Evolutionary conservation across 2,329 filamentous ascomycete genomes (phyloP).

Genomic region (Magnaporthiopsis incrustans): DNA sequence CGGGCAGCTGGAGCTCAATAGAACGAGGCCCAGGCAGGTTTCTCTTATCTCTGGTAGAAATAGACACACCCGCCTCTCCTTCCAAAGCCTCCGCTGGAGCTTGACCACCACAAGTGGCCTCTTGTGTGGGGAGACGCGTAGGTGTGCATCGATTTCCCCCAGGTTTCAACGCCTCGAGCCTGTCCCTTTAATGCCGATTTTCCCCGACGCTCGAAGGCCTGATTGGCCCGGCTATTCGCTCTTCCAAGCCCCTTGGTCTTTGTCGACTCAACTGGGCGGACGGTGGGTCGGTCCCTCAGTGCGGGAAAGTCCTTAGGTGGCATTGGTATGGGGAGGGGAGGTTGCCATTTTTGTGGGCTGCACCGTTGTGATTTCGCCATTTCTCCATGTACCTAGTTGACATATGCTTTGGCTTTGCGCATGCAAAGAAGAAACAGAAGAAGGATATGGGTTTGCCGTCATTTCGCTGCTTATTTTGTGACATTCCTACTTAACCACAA

Average conservation of each 20-base stretch:
- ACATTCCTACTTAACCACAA: no score
- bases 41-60: not conserved
- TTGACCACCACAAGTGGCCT: not conserved
- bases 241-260: not conserved
- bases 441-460: not conserved
- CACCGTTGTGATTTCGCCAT: not conserved
- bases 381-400: not conserved
- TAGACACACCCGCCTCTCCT: not conserved
- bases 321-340: not conserved
- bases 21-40: not conserved
- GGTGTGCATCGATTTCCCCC: not conserved
- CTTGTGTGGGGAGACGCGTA: not conserved
- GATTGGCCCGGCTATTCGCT: not conserved
- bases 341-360: not conserved
- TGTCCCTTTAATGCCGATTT: slow-evolving; percentile 4
- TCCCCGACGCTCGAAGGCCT: not conserved
- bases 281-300: not conserved
- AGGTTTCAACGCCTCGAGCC: not conserved
- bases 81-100: not conserved
- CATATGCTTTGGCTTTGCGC: not conserved
- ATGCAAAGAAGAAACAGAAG: not conserved
- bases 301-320: not conserved
- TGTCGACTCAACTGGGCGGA: not conserved
- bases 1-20: not conserved
- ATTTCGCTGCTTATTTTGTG: not conserved